Conservation (phyloP, 1,139 yeast genomes). For the Insectozyma bohioensis region DNA sequence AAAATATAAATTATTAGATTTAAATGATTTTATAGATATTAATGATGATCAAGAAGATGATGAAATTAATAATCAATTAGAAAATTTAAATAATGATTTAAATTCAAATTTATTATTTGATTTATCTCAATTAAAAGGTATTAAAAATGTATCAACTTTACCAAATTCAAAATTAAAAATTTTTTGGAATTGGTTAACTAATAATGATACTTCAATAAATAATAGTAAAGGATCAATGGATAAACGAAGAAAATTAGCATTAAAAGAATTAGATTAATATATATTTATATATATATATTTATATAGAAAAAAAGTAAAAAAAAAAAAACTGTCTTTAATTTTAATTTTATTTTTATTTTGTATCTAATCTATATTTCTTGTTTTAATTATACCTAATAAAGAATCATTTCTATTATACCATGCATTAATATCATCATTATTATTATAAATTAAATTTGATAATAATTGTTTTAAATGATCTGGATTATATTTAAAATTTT, state of each 20-base stretch:
- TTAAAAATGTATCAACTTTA: slow-evolving; percentile 31
- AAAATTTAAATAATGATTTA: slow-evolving; percentile 33
- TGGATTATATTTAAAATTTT: slow-evolving; percentile 24
- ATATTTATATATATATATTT: slow-evolving; percentile 1
- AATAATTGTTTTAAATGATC: slow-evolving; percentile 26
- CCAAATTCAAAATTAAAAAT: slow-evolving; percentile 23
- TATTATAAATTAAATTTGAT: slow-evolving; percentile 27
- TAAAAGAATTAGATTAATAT: slow-evolving; percentile 37
- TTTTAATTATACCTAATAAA: slow-evolving; percentile 32
- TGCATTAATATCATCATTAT: slow-evolving; percentile 18
- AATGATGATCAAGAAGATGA: slow-evolving; percentile 24
- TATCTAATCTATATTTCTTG: no score
- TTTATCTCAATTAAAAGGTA: slow-evolving; percentile 43
- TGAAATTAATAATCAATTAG: slow-evolving; percentile 21
- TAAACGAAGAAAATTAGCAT: slow-evolving; percentile 41
- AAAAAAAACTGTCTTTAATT: no score
- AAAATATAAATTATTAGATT: slow-evolving; percentile 25
- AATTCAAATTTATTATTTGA: slow-evolving; percentile 42
- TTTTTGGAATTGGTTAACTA: slow-evolving; percentile 28
- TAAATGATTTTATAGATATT: slow-evolving; percentile 22
- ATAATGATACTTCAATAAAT: slow-evolving; percentile 13
- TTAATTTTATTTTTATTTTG: no score
- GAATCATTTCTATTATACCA: slow-evolving; percentile 41
- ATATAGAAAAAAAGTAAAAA: no score
- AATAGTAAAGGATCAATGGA: slow-evolving; percentile 32